These are phyloP conservation scores for Neoscytalidium dimidiatum DNA, from an alignment of 2,329 filamentous ascomycete species.

Conservation along the genomic window DNA sequence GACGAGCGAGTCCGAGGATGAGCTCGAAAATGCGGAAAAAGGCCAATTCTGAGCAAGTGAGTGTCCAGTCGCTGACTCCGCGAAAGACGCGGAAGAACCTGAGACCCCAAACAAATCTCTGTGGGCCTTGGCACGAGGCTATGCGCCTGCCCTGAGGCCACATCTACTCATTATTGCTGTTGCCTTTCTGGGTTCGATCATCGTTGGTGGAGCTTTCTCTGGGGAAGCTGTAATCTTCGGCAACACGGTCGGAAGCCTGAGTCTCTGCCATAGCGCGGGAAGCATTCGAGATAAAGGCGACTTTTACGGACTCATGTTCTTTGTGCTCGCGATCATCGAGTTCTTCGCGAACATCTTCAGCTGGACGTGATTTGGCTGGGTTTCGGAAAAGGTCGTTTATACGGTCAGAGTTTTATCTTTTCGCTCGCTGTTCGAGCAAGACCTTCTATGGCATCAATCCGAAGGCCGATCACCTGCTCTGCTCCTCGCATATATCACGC, in stretches of 20 bases:
- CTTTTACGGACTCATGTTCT: constrained; percentile 61
- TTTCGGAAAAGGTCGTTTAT: constrained; percentile 67
- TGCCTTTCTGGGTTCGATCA: constrained; percentile 52
- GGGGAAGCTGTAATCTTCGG: constrained; percentile 63
- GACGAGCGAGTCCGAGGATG: constrained; percentile 25
- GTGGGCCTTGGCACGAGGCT: neutral
- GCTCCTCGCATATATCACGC: constrained; percentile 68
- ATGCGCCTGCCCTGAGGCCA: constrained; percentile 33
- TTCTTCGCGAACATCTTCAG: constrained; percentile 64
- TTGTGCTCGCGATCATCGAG: constrained; percentile 61
- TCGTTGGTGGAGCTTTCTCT: constrained; percentile 61
- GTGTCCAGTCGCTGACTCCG: constrained; percentile 34
- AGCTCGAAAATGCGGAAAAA: constrained; percentile 25
- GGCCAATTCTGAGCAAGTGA: neutral
- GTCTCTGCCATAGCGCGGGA: constrained; percentile 52
- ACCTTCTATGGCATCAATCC: constrained; percentile 71
- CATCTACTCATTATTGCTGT: constrained; percentile 48
- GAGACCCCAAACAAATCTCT: constrained; percentile 24
- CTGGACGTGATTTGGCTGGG: constrained; percentile 58
- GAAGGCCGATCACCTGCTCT: constrained; percentile 61
- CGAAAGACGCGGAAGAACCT: neutral
- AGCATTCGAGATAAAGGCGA: constrained; percentile 53
- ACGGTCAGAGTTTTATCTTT: constrained; percentile 65
- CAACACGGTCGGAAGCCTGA: constrained; percentile 58
- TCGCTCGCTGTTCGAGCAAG: constrained; percentile 65